phyloP scores from a whole-genome alignment of 164 flowering plant genomes.

The Piper longum region DNA sequence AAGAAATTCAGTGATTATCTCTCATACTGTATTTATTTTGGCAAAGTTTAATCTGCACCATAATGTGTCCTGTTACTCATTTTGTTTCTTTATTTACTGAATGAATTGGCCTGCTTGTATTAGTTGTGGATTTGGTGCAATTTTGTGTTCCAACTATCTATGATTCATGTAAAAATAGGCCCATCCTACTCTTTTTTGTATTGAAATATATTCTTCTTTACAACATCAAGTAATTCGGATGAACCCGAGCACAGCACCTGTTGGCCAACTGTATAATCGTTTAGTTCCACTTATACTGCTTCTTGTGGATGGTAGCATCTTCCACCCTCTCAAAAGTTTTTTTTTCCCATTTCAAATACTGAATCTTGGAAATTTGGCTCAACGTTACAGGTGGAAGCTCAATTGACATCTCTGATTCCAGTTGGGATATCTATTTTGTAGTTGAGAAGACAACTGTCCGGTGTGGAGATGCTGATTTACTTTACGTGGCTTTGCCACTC shows the following conservation, averaged over 20 bases:
- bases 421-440: slow-evolving; percentile 73
- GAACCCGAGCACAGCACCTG: slow-evolving; percentile 29
- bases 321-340: background rate
- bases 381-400: slow-evolving; percentile 72
- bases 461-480: slow-evolving; percentile 17
- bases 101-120: too few species aligned
- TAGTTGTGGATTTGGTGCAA: too few species aligned
- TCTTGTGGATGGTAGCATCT: slow-evolving; percentile 65
- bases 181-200: background rate
- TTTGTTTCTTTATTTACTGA: too few species aligned
- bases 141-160: too few species aligned
- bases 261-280: slow-evolving; percentile 67
- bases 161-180: background rate
- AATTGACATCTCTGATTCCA: slow-evolving; percentile 69
- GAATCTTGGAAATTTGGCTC: background rate
- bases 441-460: slow-evolving; percentile 32
- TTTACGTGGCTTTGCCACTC: slow-evolving; percentile 68
- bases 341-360: background rate
- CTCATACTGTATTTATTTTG: too few species aligned
- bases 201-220: background rate
- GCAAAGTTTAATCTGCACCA: too few species aligned
- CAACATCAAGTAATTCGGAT: slow-evolving; percentile 45
- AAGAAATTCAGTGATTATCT: too few species aligned
- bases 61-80: too few species aligned
- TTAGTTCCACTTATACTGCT: slow-evolving; percentile 85